Evolutionary conservation across 2,329 filamentous ascomycete species (phyloP), one percentile per base, ranked within the genome.

Genomic region (Neofusicoccum parvum): DNA sequence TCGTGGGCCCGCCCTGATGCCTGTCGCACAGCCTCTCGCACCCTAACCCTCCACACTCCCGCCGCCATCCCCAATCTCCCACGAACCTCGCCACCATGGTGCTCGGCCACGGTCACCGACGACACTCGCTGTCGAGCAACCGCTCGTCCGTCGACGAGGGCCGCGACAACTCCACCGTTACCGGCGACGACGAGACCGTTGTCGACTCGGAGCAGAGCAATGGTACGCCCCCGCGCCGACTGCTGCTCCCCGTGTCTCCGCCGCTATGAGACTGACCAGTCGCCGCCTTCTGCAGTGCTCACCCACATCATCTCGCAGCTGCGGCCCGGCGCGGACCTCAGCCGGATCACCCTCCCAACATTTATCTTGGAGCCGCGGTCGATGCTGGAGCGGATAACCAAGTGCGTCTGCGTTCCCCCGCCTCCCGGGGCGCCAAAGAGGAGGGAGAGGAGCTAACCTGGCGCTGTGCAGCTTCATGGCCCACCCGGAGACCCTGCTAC

Each of bases 371-470:
- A 99, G 79, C 95, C 95, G 27, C 89, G 94, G 74, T 97, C 94
- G 72, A 99, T 99, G 95, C 83, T 99, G 72, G 95, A 99, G 81
- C 88, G 95, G 72, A 99, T 99, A 77, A 99, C 95, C 74, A 99
- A 99, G 94, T 97, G 82, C 70, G 88, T 82, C 14, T 46, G 62
- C 51, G 41, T 12, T 51, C 14, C 36, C 54, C 41, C 43, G 50
- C 17, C 53, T 39, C 58, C 54, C 11, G 20, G n/a, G 32, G 41
- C 49, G 41, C 45, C 58, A 53, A 50, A 71, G 71, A 46, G 69
- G 15, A 59, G 14, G 27, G 17, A 41, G 10, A 41, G 51, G 43
- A 43, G 36, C 65, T 72, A 60, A 76, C 72, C 60, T 49, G 46
- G 56, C 12, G 51, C 54, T 27, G 48, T 62, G 67, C 76, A 97